phyloP scores from a whole-genome alignment of 1,284 basidiomycete genomes.

The Sporisorium sorghi region DNA sequence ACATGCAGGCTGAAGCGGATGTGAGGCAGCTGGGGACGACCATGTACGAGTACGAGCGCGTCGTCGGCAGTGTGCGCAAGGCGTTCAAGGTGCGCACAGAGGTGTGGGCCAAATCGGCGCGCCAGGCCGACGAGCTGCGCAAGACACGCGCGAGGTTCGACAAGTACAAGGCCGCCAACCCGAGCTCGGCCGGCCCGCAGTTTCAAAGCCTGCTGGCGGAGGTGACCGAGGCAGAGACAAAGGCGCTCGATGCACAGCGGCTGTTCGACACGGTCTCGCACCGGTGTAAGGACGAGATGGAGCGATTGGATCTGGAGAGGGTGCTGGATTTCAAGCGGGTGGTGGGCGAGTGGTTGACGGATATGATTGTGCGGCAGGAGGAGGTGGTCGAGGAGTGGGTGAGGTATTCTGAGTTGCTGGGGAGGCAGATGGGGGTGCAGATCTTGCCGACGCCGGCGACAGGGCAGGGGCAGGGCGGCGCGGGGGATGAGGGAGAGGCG shows the following conservation, averaged over 20 bases:
- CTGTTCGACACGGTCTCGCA: constrained; percentile 89
- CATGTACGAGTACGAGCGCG: constrained; percentile 89
- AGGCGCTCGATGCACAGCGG: constrained; percentile 72
- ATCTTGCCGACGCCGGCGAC: constrained; percentile 14
- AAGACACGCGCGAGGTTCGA: constrained; percentile 82
- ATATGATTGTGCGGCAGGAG: constrained; percentile 83
- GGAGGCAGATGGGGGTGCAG: constrained; percentile 54
- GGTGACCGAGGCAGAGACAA: constrained; percentile 52
- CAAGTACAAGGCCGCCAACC: constrained; percentile 78
- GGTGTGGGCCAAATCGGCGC: constrained; percentile 72
- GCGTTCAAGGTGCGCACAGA: constrained; percentile 88
- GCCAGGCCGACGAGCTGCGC: constrained; percentile 79
- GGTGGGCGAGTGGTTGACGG: constrained; percentile 81
- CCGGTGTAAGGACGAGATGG: constrained; percentile 88
- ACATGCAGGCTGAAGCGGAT: constrained; percentile 64
- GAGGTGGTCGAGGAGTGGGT: constrained; percentile 73
- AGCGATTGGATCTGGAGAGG: constrained; percentile 91
- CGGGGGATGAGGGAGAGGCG: neutral
- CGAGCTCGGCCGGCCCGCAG: constrained; percentile 30
- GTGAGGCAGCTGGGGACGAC: constrained; percentile 74
- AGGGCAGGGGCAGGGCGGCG: neutral
- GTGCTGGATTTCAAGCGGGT: constrained; percentile 86
- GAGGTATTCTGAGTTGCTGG: constrained; percentile 51
- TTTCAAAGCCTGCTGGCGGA: constrained; percentile 47
- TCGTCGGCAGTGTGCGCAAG: constrained; percentile 87